Evolutionary conservation across 2,329 filamentous ascomycete genomes (phyloP).

Genomic region (Zymoseptoria tritici): DNA sequence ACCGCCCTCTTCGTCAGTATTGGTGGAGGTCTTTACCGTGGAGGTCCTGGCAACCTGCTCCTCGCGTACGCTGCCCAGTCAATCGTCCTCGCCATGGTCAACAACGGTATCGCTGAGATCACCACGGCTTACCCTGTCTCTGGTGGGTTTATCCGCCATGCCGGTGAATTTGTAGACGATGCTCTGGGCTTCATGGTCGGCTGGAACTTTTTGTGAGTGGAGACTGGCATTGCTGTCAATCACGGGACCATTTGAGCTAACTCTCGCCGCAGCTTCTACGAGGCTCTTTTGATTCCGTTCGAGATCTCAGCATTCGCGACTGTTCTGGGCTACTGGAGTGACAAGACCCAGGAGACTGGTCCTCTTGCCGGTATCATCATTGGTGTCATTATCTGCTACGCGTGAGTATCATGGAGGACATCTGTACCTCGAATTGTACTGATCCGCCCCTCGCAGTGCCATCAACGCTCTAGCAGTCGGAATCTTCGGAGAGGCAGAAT

Average conservation of each 20-base stretch:
- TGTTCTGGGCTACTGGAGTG: constrained; percentile 35
- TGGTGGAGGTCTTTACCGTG: constrained; percentile 47
- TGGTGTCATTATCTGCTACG: constrained; percentile 37
- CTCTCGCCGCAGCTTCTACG: constrained; percentile 33
- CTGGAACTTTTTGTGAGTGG: constrained; percentile 19
- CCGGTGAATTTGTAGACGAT: constrained; percentile 58
- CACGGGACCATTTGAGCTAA: not conserved
- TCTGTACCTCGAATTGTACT: constrained; percentile 13
- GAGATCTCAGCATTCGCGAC: constrained; percentile 43
- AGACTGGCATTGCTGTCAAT: not conserved
- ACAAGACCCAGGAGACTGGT: constrained; percentile 34
- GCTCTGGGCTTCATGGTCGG: constrained; percentile 49
- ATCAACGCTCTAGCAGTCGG: constrained; percentile 42
- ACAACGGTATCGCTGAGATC: constrained; percentile 62
- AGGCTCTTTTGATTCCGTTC: constrained; percentile 44
- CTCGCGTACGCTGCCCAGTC: constrained; percentile 53
- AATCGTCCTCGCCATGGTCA: constrained; percentile 52
- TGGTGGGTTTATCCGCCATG: constrained; percentile 57
- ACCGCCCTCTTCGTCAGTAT: constrained; percentile 40
- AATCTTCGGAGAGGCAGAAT: constrained; percentile 38
- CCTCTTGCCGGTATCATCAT: constrained; percentile 29
- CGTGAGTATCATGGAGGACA: constrained; percentile 27
- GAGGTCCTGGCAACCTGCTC: constrained; percentile 48
- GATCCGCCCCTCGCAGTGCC: constrained; percentile 14
- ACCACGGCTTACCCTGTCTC: constrained; percentile 54